phyloP scores from a whole-genome alignment of 441 rosid genomes.

The Populus hybrid region DNA sequence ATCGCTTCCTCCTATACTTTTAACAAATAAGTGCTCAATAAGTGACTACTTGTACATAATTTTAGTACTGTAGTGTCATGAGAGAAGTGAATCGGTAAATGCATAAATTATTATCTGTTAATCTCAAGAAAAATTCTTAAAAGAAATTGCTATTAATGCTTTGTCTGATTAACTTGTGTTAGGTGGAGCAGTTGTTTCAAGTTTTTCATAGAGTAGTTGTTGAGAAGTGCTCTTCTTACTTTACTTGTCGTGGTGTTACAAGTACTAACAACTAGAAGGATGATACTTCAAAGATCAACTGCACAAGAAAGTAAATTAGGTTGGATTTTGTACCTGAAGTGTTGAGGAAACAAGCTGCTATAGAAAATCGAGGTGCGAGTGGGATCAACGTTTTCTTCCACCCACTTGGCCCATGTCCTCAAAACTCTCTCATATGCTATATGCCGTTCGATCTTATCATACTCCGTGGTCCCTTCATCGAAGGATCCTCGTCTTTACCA shows the following conservation, averaged over 20 bases:
- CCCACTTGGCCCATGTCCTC: conserved; percentile 73
- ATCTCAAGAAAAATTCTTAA: background rate
- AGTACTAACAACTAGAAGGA: background rate
- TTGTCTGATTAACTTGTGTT: background rate
- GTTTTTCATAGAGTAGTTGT: background rate
- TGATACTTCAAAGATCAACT: background rate
- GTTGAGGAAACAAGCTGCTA: conserved; percentile 78
- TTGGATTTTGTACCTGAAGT: conserved; percentile 46
- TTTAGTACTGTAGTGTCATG: too few species aligned
- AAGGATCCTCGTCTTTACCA: conserved; percentile 60
- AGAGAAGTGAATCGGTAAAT: too few species aligned
- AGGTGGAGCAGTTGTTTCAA: background rate
- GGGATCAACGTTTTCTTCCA: conserved; percentile 56
- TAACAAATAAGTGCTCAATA: background rate
- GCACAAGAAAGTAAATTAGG: background rate
- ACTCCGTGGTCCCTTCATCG: conserved; percentile 51
- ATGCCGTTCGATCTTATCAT: conserved; percentile 66
- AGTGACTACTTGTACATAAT: background rate
- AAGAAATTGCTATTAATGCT: background rate
- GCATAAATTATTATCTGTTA: background rate
- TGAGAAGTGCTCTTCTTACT: background rate
- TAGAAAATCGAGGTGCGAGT: conserved; percentile 59
- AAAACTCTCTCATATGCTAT: conserved; percentile 54
- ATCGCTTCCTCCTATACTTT: background rate
- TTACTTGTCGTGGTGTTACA: background rate